A percentile compares a stretch with the other conserved stretches of the same genome.
phyloP scores from a whole-genome alignment of 2,329 filamentous ascomycete genomes.

The Colletotrichum theobromicola region DNA sequence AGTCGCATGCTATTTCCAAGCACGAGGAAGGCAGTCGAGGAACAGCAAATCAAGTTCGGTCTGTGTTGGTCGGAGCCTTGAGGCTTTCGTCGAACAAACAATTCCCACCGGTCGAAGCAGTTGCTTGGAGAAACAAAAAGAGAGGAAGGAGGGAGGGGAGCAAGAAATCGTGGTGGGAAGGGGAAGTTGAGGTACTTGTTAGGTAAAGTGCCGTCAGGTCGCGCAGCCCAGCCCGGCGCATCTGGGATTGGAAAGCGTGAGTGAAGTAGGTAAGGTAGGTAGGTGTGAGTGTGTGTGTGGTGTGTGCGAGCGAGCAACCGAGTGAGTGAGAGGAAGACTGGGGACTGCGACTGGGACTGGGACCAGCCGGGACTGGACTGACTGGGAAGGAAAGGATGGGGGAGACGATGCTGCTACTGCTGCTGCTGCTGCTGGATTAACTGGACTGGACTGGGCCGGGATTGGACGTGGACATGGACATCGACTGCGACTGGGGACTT shows the following conservation, averaged over 20 bases:
- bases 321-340: not conserved
- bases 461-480: not conserved
- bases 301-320: not conserved
- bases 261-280: not conserved
- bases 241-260: not conserved
- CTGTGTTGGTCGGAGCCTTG: not conserved
- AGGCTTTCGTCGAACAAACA: conserved; percentile 16
- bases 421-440: not conserved
- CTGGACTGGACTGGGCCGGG: not conserved
- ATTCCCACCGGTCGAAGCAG: conserved; percentile 22
- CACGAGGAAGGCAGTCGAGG: not conserved
- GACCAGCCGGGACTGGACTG: not conserved
- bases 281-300: not conserved
- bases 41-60: not conserved
- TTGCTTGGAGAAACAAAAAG: conserved; percentile 17
- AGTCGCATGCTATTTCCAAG: conserved; percentile 18
- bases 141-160: not conserved
- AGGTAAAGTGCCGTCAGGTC: conserved; percentile 14
- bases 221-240: conserved; percentile 10
- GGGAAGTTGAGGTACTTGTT: conserved; percentile 21
- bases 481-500: not conserved
- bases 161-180: conserved; percentile 14
- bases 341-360: too few species aligned
- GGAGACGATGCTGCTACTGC: not conserved
- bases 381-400: not conserved